Percentiles rank a stretch among this genome's conserved stretches.
Evolutionary conservation across 768 basidiomycete species (phyloP).

Genomic region (Mycena pura): DNA sequence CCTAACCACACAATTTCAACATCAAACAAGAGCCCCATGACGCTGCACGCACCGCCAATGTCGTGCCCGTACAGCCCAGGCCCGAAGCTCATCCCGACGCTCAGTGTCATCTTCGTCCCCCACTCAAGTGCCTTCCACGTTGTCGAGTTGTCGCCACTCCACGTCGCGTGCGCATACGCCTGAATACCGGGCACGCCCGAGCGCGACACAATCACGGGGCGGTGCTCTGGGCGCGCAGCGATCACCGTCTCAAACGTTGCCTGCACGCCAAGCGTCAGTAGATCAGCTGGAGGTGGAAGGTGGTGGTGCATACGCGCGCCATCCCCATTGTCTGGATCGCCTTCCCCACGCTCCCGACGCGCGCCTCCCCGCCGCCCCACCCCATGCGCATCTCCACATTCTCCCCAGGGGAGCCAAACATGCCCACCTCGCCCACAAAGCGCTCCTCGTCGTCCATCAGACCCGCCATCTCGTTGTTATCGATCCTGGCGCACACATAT

Average conservation of each 20-base stretch:
- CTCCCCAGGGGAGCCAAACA: conserved; percentile 13
- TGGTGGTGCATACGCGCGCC: conserved; percentile 23
- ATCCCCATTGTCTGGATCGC: conserved; percentile 29
- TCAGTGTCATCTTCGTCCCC: conserved; percentile 29
- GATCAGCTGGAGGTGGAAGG: not conserved
- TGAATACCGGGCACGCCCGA: conserved; percentile 27
- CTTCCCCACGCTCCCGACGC: conserved; percentile 27
- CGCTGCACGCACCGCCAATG: conserved; percentile 16
- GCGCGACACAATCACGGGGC: conserved; percentile 28
- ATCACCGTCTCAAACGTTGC: conserved; percentile 24
- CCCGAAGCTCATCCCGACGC: conserved; percentile 28
- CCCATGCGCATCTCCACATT: conserved; percentile 27
- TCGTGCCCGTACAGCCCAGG: conserved; percentile 28
- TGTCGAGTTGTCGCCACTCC: conserved; percentile 30
- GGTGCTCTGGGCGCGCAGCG: conserved; percentile 22
- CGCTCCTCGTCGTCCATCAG: conserved; percentile 26
- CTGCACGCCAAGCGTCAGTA: conserved; percentile 2
- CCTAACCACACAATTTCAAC: not conserved
- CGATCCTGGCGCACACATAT: conserved; percentile 14
- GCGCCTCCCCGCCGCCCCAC: conserved; percentile 24
- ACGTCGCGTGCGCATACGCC: conserved; percentile 27
- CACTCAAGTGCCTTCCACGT: conserved; percentile 28
- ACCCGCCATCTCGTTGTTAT: conserved; percentile 27
- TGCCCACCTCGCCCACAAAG: conserved; percentile 22
- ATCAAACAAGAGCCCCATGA: not conserved